phyloP scores from a whole-genome alignment of 2,329 filamentous ascomycete species.

The Podosphaera leucotricha region DNA sequence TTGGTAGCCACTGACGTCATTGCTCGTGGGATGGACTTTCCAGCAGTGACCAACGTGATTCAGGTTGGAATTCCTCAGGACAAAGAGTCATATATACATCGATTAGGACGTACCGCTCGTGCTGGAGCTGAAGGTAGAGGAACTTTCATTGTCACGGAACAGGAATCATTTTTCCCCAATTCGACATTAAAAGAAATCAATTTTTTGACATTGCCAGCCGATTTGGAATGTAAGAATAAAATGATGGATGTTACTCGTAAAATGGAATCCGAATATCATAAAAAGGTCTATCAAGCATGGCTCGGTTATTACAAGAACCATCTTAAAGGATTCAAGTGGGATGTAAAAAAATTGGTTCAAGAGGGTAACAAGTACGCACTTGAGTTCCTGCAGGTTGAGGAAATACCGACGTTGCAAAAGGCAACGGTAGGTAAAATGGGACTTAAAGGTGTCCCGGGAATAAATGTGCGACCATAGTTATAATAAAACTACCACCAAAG shows the following conservation, averaged over 20 bases:
- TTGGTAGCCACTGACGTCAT: constrained; percentile 62
- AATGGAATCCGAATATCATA: constrained; percentile 23
- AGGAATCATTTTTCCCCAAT: constrained; percentile 28
- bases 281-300: constrained; percentile 31
- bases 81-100: constrained; percentile 53
- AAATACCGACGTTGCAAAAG: constrained; percentile 24
- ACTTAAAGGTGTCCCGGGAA: constrained; percentile 25
- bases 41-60: constrained; percentile 56
- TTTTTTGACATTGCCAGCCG: constrained; percentile 23
- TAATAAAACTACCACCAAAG: too few species aligned
- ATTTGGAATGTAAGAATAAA: constrained; percentile 21
- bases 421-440: constrained; percentile 32
- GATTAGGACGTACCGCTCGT: constrained; percentile 53
- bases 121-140: constrained; percentile 51
- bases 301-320: constrained; percentile 29
- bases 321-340: constrained; percentile 20
- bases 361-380: constrained; percentile 27
- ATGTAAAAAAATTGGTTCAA: constrained; percentile 19
- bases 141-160: constrained; percentile 37
- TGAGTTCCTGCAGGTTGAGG: constrained; percentile 23
- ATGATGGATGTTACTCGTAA: constrained; percentile 19
- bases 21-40: constrained; percentile 66
- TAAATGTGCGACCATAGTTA: too few species aligned
- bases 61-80: constrained; percentile 42
- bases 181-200: constrained; percentile 29